Conservation (phyloP, 345 rosid genomes). For the Mallotus nudiflorus region DNA sequence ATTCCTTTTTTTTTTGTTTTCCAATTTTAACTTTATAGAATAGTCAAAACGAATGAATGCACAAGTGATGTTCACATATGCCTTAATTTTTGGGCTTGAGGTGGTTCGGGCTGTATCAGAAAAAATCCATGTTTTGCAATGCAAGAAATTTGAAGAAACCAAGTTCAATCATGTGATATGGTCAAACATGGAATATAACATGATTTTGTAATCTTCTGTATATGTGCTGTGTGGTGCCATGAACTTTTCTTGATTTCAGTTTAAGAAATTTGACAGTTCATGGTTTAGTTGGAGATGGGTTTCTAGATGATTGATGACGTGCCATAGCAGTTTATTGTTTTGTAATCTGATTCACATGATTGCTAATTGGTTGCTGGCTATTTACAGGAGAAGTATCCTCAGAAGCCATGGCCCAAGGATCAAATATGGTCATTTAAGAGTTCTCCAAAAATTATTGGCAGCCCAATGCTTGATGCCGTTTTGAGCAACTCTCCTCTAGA, state of each 20-base stretch:
- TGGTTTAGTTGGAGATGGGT: not conserved
- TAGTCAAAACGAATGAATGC: not conserved
- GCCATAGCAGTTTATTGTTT: not conserved
- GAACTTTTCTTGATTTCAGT: not conserved
- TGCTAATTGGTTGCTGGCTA: not conserved
- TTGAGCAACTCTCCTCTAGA: slow-evolving; percentile 53
- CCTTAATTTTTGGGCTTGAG: not conserved
- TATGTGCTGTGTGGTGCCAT: not conserved
- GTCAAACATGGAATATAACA: too few relatives aligned
- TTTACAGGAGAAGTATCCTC: slow-evolving; percentile 78
- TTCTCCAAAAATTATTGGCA: slow-evolving; percentile 59
- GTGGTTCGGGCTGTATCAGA: not conserved
- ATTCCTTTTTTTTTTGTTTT: too few relatives aligned
- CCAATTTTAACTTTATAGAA: not conserved
- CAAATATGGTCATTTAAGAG: slow-evolving; percentile 86
- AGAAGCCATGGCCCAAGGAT: slow-evolving; percentile 93
- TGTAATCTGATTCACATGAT: not conserved
- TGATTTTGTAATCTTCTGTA: too few relatives aligned
- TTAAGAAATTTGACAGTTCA: not conserved
- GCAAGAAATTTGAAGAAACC: not conserved
- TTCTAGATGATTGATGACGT: too few relatives aligned
- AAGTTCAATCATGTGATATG: too few relatives aligned
- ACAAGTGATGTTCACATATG: not conserved
- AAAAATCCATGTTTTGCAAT: not conserved
- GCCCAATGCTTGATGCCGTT: slow-evolving; percentile 94